Percentiles rank a stretch among this genome's conserved stretches.
Conservation (phyloP, 192 early-diverging fungal genomes). For the Dimargaris cristalligena region DNA sequence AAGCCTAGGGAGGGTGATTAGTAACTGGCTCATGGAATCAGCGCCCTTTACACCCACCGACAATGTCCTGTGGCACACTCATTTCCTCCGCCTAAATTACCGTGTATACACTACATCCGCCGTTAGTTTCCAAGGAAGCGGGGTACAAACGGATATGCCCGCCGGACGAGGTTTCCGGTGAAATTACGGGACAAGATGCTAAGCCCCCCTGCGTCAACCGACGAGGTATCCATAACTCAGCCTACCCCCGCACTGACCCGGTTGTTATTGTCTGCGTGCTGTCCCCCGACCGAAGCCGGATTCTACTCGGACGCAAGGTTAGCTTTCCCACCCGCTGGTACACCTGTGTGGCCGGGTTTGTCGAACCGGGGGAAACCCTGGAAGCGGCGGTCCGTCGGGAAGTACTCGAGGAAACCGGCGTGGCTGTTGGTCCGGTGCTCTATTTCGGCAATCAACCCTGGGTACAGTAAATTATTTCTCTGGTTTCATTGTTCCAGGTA, state of each 20-base stretch:
- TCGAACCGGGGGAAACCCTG: slow-evolving; percentile 15
- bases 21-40: too few relatives aligned
- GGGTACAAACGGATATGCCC: slow-evolving; percentile 7
- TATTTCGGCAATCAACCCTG: slow-evolving; percentile 11
- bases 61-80: too few relatives aligned
- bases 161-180: too few relatives aligned
- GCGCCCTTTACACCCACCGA: too few relatives aligned
- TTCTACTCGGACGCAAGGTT: slow-evolving; percentile 12
- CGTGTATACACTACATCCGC: too few relatives aligned
- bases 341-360: slow-evolving; percentile 14
- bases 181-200: too few relatives aligned
- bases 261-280: slow-evolving; percentile 11
- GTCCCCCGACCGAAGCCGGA: background rate
- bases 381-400: slow-evolving; percentile 13
- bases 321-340: slow-evolving; percentile 11
- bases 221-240: slow-evolving; percentile 8
- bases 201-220: slow-evolving; percentile 1
- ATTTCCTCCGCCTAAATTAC: too few relatives aligned
- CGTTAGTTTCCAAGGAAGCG: background rate
- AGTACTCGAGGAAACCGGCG: slow-evolving; percentile 11
- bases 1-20: too few relatives aligned
- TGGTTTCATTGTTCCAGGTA: too few relatives aligned
- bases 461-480: too few relatives aligned
- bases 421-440: background rate
- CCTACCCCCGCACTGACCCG: slow-evolving; percentile 13